Conservation (phyloP, 495 filamentous ascomycete species). For the Rusavskia elegans region DNA sequence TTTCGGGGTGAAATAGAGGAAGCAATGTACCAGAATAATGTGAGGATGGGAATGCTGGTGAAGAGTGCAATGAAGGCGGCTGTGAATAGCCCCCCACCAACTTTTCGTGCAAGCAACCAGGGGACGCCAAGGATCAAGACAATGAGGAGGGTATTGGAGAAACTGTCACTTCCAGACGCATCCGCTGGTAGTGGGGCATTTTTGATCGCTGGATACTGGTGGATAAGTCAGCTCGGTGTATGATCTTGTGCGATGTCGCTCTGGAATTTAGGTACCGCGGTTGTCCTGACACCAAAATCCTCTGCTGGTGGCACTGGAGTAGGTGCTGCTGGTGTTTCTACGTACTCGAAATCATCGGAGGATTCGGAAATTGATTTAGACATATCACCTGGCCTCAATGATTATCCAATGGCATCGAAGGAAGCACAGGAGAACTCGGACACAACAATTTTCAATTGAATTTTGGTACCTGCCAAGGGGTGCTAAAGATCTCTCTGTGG, state of each 20-base stretch:
- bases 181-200: slow-evolving; percentile 49
- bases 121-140: slow-evolving; percentile 32
- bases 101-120: slow-evolving; percentile 34
- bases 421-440: too few relatives aligned
- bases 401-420: background rate
- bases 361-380: slow-evolving; percentile 32
- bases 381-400: slow-evolving; percentile 15
- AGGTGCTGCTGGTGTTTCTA: slow-evolving; percentile 43
- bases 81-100: slow-evolving; percentile 38
- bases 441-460: too few relatives aligned
- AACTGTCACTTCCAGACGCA: slow-evolving; percentile 36
- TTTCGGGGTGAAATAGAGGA: slow-evolving; percentile 42
- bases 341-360: slow-evolving; percentile 52
- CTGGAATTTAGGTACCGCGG: slow-evolving; percentile 24
- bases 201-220: slow-evolving; percentile 44
- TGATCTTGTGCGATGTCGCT: background rate
- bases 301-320: slow-evolving; percentile 27
- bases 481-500: background rate
- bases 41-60: slow-evolving; percentile 38
- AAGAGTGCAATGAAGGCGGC: slow-evolving; percentile 40
- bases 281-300: slow-evolving; percentile 41
- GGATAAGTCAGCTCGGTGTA: background rate
- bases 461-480: background rate
- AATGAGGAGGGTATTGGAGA: slow-evolving; percentile 39
- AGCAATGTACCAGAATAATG: slow-evolving; percentile 40